Evolutionary conservation across 176 grass and related monocot species (phyloP).

Genomic region (Avena atlantica): DNA sequence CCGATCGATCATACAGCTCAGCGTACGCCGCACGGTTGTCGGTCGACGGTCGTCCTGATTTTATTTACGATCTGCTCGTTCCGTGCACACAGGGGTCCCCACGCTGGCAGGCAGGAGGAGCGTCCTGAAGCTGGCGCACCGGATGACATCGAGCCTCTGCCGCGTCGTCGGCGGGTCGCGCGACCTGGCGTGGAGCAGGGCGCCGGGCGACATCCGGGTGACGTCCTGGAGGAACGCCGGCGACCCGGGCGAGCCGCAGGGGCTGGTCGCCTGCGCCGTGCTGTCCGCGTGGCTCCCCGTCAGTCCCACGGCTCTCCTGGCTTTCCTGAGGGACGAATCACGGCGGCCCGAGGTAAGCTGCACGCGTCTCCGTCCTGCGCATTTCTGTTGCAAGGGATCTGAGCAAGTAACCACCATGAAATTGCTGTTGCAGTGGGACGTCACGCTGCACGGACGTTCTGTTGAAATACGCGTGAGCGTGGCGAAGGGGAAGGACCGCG

Average conservation of each 20-base stretch:
- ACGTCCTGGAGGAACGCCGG: conserved; percentile 52
- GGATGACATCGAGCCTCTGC: conserved; percentile 69
- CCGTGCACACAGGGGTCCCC: conserved; percentile 53
- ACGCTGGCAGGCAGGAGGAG: conserved; percentile 80
- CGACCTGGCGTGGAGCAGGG: conserved; percentile 51
- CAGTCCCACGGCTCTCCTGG: conserved; percentile 47
- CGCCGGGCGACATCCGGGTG: conserved; percentile 47
- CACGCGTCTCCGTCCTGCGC: neutral
- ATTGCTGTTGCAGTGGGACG: conserved; percentile 67
- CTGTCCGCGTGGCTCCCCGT: conserved; percentile 70
- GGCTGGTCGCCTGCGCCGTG: conserved; percentile 69
- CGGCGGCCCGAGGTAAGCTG: conserved; percentile 56
- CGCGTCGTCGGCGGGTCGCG: conserved; percentile 54
- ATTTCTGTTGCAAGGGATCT: neutral
- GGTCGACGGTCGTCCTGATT: neutral
- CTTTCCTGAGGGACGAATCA: conserved; percentile 64
- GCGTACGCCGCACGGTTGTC: neutral
- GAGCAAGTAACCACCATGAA: neutral
- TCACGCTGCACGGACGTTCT: conserved; percentile 37
- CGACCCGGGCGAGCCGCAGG: conserved; percentile 73
- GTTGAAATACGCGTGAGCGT: conserved; percentile 53
- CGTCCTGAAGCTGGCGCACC: conserved; percentile 74
- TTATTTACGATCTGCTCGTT: neutral
- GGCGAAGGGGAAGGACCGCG: conserved; percentile 72
- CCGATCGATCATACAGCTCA: no score